Evolutionary conservation across 1,139 yeast genomes (phyloP), one percentile per base, ranked within the genome.

Genomic region (Taiozyma sp.): DNA sequence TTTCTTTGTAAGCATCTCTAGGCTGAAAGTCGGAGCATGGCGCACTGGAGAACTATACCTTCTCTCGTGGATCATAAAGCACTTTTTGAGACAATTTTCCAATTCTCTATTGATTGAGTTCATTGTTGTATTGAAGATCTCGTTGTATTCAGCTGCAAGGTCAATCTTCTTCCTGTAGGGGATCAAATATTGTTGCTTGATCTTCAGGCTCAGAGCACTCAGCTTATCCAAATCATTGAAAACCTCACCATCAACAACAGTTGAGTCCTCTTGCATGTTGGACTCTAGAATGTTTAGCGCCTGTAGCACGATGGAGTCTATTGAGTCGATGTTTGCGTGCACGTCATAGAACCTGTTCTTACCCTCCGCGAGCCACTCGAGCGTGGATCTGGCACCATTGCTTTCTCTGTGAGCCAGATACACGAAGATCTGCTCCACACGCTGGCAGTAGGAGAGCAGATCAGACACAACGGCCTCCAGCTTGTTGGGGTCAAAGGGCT

Each of bases 91-190:
- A 58, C 85, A 80, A 16, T 66, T 67, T 44, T 73, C 75, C 21
- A 83, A 70, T 55, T 83, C 88, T 21, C 63, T 62, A 37, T 73
- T 73, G 32, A 85, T 72, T 1, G 83, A 75, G 14, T 69, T 70
- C 54, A 85, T 72, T 28, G 83, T 79, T 40, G 69, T 69, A 45
- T 73, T 73, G 48, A 72, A 74, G 40, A 86, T 70, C 58, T 86
- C 95, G 48, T 74, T 69, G 66, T 76, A 83, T 54, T 81, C 84
- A 13, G 75, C 69, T 1, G 86, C 74, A 9, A 83, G 68, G 52
- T 80, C 85, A 11, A 83, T 68, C 47, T 71, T 72, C 42, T 68
- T 66, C 58, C 80, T 77, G 1, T 68, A 56, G 8, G 71, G 61
- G 8, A 75, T 56, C 44, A 66, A 56, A 47, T 14, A 73, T 59